Evolutionary conservation across 495 filamentous ascomycete genomes (phyloP), one percentile per base, ranked within the genome.

Genomic region (Penicillium coprophilum): DNA sequence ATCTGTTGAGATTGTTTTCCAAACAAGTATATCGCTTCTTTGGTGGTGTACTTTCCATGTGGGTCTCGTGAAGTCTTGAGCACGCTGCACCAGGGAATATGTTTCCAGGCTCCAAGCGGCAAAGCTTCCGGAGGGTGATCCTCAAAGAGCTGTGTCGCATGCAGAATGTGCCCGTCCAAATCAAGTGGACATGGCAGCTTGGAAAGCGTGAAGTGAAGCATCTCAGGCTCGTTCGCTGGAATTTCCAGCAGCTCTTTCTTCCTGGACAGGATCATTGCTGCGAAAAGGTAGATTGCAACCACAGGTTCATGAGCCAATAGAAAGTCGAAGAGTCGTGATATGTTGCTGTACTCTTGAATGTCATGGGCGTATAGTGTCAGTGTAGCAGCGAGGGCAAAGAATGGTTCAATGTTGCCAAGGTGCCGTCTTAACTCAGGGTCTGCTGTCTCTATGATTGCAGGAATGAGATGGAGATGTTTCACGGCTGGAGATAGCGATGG

Each of bases 301-400:
- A 87, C 87, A 8, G 92, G 88, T 68, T 93, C 91, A 50, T 81
- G 80, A 6, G 95, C 91, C 12, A 98, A 75, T 9, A 98, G 75
- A 51, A 90, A 91, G 71, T 98, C 94, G 67, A 96, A 98, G 0
- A 98, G 76, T 23, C 94, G 82, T 12, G 93, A 82, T 65, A 91
- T 96, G 57, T 90, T 87, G 57, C 85, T 85, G 68, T 95, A 96
- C 45, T 87, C 88, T 70, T 93, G 85, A 55, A 98, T 91, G 65
- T 96, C 91, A 70, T 98, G 94, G 28, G 94, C 91, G 71, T 97
- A 98, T 66, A 98, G 82, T 17, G 94, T 98, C 24, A 98, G 77
- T 0, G 91, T 96, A 27, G 92, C 91, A 6, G 88, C 82, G 15
- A 97, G 78, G 6, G 95, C 95, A 71, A 96, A 97, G 76, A 92